Evolutionary conservation across 306 rosid species (phyloP), one percentile per base, ranked within the genome.

Genomic region (Fagus sylvatica): DNA sequence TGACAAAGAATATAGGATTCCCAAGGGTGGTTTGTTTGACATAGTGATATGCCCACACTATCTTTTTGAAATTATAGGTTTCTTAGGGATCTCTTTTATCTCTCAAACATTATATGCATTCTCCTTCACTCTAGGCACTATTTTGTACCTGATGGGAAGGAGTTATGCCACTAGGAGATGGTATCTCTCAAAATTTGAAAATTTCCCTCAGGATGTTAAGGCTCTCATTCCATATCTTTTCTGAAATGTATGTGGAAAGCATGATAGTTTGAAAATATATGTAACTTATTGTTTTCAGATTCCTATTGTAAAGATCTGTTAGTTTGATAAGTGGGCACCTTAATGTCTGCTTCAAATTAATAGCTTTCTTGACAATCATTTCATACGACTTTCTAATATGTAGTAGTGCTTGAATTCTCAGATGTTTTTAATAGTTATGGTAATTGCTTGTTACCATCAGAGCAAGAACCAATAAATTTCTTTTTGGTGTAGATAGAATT

Each of bases 11-110:
- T 94, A 94, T 65, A 88, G 80, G 85, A 89, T 94, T 80, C 94
- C 98, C 17, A 88, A 80, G 46, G 96, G 97, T 76, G 98, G 97
- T 41, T 80, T 94, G 11, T 94, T 94, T 87, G 89, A 55, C 12
- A 12, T 87, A 33, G 90, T 87, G 43, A 78, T 88, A 6, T 90
- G 98, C 85, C 97, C 97, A 1, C 96, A 94, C 74, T 94, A 90
- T 80, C 89, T 94, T 17, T 94, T 90, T 66, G 98, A 94, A 80
- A 91, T 87, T 33, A 82, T 81, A 7, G 85, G 2, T 39, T 94
- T 37, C 40, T 37, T 37, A 37, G 40, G 40, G 40, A 37, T 37
- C 40, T 37, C 40, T 2, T 37, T 94, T 40, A 87, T 94, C 46
- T 85, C 97, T 53, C 98, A 91, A 79, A 89, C 92, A 0, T 2